Conservation (phyloP, 768 basidiomycete species). For the Hericium rajendrae region DNA sequence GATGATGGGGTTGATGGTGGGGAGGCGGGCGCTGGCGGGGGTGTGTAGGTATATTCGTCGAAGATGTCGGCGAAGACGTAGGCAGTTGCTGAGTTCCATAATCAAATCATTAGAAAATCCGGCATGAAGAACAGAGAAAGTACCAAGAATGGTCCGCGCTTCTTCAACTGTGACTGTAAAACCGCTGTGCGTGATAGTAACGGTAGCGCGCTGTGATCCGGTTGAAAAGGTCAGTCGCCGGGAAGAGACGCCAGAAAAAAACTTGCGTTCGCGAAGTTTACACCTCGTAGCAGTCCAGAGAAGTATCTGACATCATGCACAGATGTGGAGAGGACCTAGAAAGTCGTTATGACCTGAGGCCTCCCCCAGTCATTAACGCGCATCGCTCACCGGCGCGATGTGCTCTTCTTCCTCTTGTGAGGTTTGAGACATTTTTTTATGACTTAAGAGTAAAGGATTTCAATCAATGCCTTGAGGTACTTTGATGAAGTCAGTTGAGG, state of each 20-base stretch:
- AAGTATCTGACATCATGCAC: conserved; percentile 80
- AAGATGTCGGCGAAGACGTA: conserved; percentile 75
- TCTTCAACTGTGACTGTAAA: conserved; percentile 81
- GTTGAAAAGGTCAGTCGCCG: not conserved
- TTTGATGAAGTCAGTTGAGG: too few species aligned
- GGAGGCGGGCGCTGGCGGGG: conserved; percentile 25
- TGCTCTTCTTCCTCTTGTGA: not conserved
- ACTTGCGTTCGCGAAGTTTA: conserved; percentile 73
- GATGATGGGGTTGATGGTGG: conserved; percentile 12
- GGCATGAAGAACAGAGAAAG: too few species aligned
- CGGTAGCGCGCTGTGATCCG: conserved; percentile 51
- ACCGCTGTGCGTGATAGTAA: conserved; percentile 61
- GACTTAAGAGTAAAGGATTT: too few species aligned
- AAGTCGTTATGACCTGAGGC: too few species aligned
- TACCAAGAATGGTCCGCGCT: conserved; percentile 70
- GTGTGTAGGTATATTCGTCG: conserved; percentile 63
- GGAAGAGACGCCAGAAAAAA: not conserved
- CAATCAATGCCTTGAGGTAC: too few species aligned
- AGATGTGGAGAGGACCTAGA: conserved; percentile 56
- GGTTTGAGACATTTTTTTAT: not conserved
- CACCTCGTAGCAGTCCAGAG: conserved; percentile 66
- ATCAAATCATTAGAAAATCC: not conserved
- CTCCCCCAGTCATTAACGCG: too few species aligned
- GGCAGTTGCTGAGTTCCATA: conserved; percentile 54
- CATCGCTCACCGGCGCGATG: not conserved